Evolutionary conservation across 352 stramenopile genomes (phyloP), one percentile per base, ranked within the genome.

Genomic region (Phytophthora pinifolia): DNA sequence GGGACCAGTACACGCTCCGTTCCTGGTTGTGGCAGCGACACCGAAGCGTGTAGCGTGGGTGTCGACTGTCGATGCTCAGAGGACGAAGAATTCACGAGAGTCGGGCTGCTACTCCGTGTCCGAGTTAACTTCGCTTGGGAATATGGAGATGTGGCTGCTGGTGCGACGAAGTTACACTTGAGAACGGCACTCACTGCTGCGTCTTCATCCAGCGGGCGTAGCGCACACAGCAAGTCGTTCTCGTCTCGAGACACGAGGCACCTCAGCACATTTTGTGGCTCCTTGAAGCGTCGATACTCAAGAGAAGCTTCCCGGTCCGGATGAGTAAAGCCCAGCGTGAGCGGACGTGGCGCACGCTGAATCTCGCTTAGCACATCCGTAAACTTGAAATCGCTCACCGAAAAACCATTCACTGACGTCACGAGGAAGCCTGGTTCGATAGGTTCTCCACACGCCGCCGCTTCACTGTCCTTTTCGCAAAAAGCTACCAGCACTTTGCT

Each of bases 381-480:
- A 36, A 81, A 81, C 14, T 66, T 71, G 22, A 78, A 65, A 12
- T 78, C 57, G 2, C 41, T 57, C 2, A 88, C 62, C 9, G 62
- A 53, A 20, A 62, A 20, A 17, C 80, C 83, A 54, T 93, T 89
- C 8, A 91, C 67, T 0, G 80, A 90, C 0, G 74, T 80, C 45
- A 93, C 56, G 6, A 88, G 46, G 22, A 88, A 70, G 10, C 83
- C 83, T 12, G 65, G 56, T 5, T 74, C 63, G 7, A 91, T 83
- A n/a, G n/a, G 27, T 35, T 71, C 43, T 17, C 55, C 54, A 25
- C 58, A 70, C 32, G 66, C 44, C 12, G 70, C 62, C 3, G 74
- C 79, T 54, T 92, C 79, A 30, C 74, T 87, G 41, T 81, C 57
- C 32, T 83, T 76, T 29, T 92, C 79, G 18, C 77, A 90, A 34